Percentiles rank a stretch among this genome's conserved stretches.
Conservation (phyloP, 139 green algal genomes). For the Volvox reticuliferus region DNA sequence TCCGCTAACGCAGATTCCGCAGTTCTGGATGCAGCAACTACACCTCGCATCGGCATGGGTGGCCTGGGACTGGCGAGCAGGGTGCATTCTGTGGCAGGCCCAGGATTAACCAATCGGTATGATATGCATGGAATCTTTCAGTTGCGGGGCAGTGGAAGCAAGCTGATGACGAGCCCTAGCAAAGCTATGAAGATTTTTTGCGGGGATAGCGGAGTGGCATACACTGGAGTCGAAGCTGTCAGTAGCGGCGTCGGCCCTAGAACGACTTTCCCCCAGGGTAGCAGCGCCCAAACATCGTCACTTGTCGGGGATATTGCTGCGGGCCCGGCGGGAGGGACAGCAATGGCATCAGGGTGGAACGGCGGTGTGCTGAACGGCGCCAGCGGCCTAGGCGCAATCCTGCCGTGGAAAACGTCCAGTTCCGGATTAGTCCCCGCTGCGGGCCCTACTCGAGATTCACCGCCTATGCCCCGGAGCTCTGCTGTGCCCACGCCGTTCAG, state of each 20-base stretch:
- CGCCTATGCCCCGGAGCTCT: background rate
- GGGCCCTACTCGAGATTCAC: background rate
- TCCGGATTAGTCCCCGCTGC: background rate
- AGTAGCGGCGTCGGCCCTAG: background rate
- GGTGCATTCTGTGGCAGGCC: background rate
- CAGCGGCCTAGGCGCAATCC: background rate
- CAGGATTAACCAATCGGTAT: background rate
- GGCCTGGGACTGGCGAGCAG: background rate
- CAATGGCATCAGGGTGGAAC: background rate
- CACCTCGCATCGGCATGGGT: background rate
- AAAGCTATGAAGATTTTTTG: conserved; percentile 35
- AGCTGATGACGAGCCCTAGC: conserved; percentile 44
- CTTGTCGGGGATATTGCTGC: background rate
- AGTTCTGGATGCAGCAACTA: background rate
- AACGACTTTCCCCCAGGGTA: too few relatives aligned
- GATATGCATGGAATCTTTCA: background rate
- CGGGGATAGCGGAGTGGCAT: background rate
- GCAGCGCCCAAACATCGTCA: background rate
- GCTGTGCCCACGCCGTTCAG: conserved; percentile 24
- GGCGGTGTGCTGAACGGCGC: background rate
- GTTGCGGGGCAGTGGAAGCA: conserved; percentile 15
- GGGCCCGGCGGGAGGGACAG: too few relatives aligned
- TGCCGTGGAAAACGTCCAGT: background rate
- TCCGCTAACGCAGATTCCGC: background rate
- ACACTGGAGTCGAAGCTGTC: background rate